phyloP scores from a whole-genome alignment of 352 stramenopile species.

The Pythium brachiatum region DNA sequence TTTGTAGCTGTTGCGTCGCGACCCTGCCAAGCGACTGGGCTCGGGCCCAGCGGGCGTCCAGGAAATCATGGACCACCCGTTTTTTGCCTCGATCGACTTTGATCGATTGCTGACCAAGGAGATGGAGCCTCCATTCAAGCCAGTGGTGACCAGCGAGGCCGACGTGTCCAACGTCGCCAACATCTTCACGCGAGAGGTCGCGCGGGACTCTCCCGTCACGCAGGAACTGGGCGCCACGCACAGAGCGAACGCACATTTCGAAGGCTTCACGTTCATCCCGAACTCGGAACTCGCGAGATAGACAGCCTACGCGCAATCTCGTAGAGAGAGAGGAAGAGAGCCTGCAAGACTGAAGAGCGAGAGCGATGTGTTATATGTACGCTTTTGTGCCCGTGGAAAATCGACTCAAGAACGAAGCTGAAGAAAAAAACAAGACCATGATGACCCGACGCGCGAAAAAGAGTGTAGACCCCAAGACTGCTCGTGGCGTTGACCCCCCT shows the following conservation, averaged over 20 bases:
- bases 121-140: constrained; percentile 86
- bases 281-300: constrained; percentile 51
- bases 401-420: constrained; percentile 6
- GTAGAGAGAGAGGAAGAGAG: background rate
- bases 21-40: constrained; percentile 80
- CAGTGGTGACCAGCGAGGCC: constrained; percentile 76
- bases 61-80: constrained; percentile 89
- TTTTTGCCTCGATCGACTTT: constrained; percentile 86
- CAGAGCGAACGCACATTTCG: constrained; percentile 86
- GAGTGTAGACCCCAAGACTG: constrained; percentile 22
- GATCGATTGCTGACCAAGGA: constrained; percentile 79
- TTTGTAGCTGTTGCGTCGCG: constrained; percentile 65
- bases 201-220: constrained; percentile 86
- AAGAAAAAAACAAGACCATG: constrained; percentile 5
- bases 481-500: constrained; percentile 16
- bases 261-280: constrained; percentile 93
- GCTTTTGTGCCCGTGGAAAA: constrained; percentile 19
- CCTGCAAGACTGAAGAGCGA: constrained; percentile 1
- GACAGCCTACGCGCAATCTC: background rate
- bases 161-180: constrained; percentile 87
- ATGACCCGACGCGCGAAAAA: constrained; percentile 11
- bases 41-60: constrained; percentile 79
- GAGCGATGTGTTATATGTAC: constrained; percentile 27
- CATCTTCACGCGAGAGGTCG: constrained; percentile 83
- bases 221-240: constrained; percentile 82